These are phyloP conservation scores for Orbilia blumenaviensis DNA, from an alignment of 2,329 filamentous ascomycete genomes.

Conservation along the genomic window DNA sequence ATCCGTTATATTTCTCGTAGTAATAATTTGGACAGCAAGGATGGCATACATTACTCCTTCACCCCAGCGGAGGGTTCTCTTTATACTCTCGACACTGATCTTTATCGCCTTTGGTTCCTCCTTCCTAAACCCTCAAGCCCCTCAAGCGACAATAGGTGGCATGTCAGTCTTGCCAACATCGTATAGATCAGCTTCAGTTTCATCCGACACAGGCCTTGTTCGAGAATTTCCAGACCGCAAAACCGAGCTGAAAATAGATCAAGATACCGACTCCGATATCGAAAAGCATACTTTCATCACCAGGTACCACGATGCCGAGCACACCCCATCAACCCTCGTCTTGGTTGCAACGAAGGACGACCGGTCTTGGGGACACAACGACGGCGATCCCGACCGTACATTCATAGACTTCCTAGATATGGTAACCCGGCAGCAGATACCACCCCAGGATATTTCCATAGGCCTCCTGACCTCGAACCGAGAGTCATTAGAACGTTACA, in stretches of 20 bases:
- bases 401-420: constrained; percentile 25
- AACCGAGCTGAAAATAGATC: background rate
- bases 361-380: constrained; percentile 17
- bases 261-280: background rate
- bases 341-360: constrained; percentile 13
- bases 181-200: background rate
- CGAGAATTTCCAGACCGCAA: background rate
- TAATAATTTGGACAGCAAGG: constrained; percentile 19
- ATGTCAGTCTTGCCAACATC: background rate
- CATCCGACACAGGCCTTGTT: background rate
- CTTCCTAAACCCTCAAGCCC: background rate
- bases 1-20: constrained; percentile 3
- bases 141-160: background rate
- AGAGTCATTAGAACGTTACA: constrained; percentile 1
- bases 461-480: constrained; percentile 9
- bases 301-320: constrained; percentile 9
- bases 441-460: background rate
- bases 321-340: constrained; percentile 2
- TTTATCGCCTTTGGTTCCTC: background rate
- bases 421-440: constrained; percentile 11
- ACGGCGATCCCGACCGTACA: background rate
- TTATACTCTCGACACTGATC: constrained; percentile 1
- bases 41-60: background rate
- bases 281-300: constrained; percentile 20
- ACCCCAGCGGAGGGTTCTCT: background rate